Evolutionary conservation across 2,329 filamentous ascomycete genomes (phyloP), one percentile per base, ranked within the genome.

Genomic region (Epichloe sp.): DNA sequence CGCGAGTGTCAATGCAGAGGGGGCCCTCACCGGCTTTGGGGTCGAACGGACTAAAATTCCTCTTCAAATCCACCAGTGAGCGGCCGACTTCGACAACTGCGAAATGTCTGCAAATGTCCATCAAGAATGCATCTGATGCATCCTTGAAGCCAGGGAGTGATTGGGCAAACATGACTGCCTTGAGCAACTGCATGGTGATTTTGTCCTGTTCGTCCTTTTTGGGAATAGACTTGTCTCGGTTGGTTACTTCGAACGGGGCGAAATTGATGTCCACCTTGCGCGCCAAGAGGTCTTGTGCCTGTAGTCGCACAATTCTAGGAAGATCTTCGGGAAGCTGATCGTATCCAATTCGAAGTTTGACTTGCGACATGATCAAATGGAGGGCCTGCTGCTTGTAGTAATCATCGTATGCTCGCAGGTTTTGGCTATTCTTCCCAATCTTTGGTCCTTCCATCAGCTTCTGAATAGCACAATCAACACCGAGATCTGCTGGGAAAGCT

Each of bases 371-470:
- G 61, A 98, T 82, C 60, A 97, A 77, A 54, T 89, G 83, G 58
- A 96, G 82, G 0, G 94, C 88, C 67, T 98, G 89, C 62, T 86
- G 86, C 70, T 97, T 97, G 73, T 98, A 95, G 65, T 87, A 93
- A 0, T 73, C 72, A 60, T 97, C 91, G 31, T 72, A 71, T 37
- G 86, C 81, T 58, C 85, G 85, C 35, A 52, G 10, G 52, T 70
- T 69, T 53, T 75, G 68, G 38, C 64, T 68, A 15, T 66, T 70
- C 58, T 77, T 79, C 19, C 68, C 67, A 3, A 69, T 65, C 75
- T 86, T 91, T 0, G 88, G 83, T 1, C 80, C 68, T 62, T 97
- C 91, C 72, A 85, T 85, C 44, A 98, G 70, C 65, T 94, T 96
- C 51, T 84, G 82, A 55, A 97, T 86, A 1, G 94, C 91, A 45